Base-by-base conservation (phyloP, 2,329 filamentous ascomycete species). In the Scortechinia acanthostroma region DNA sequence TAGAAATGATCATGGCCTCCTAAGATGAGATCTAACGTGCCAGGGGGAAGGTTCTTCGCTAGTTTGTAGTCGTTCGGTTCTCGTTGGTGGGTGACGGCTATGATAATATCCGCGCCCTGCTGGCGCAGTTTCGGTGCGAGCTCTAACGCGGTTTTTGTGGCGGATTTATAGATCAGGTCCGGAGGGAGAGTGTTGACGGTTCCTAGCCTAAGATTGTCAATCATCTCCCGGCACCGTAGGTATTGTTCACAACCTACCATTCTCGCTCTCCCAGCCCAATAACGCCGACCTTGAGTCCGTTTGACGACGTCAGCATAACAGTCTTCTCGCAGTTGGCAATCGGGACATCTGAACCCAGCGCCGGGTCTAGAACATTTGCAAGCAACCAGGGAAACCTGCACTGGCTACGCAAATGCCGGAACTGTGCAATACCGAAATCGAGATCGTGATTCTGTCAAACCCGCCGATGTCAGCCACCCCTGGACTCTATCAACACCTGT, bases 1-100 rank as follows among this genome's bases (percentile, higher is more conserved):
- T 95, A 95, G 63, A 85, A 93, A 59, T 96, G 91, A 54, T 95
- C 91, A 56, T 95, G 90, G 0, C 90, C 90, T 43, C 90, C 89
- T 0, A 95, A 73, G 40, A 96, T 86, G 25, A 95, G 79, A 59
- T 96, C 91, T 17, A 95, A 81, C 45, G 87, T 62, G 0, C 86
- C 88, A 3, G 78, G 74, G 0, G 86, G 35, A 19, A 40, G 76
- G 50, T 87, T 83, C 48, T 81, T 71, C 0, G 91, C 90, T 3
- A 96, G 69, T 63, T 94, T 94, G 57, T 86, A 80, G 62, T 95
- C 90, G 56, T 95, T 95, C 13, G 88, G 88, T 62, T 95, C 88
- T 40, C 90, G 77, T 68, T 89, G 86, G 60, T 95, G 91, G 14
- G 87, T 90, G 2, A 95, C 65, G 2, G 87, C 88, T 21, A 96